These are phyloP conservation scores for Sclerotinia trifoliorum DNA, from an alignment of 2,329 filamentous ascomycete species.

Conservation along the genomic window DNA sequence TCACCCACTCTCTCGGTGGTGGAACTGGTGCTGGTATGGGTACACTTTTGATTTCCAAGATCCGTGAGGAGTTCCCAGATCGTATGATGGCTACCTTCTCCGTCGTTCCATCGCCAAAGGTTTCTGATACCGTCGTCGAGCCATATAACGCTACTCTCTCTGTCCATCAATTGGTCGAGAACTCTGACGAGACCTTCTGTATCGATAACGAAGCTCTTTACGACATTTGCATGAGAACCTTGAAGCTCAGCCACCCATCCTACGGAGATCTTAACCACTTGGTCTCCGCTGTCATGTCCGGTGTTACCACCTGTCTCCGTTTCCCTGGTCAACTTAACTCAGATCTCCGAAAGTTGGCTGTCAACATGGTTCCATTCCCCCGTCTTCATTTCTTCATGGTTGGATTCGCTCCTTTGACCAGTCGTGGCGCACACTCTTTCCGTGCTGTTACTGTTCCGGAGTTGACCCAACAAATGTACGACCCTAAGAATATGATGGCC, in stretches of 20 bases:
- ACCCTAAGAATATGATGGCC: conserved; percentile 99
- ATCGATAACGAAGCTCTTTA: conserved; percentile 99
- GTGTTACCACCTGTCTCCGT: conserved; percentile 96
- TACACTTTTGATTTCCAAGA: conserved; percentile 99
- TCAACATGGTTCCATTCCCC: conserved; percentile 99
- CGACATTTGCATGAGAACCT: conserved; percentile 99
- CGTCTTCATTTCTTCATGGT: conserved; percentile 99
- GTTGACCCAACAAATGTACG: conserved; percentile 99
- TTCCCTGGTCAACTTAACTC: conserved; percentile 99
- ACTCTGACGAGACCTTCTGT: conserved; percentile 99
- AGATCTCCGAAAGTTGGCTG: conserved; percentile 97
- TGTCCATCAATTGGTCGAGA: conserved; percentile 98
- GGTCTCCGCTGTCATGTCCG: conserved; percentile 99
- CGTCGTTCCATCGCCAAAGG: conserved; percentile 97
- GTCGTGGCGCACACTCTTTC: conserved; percentile 89
- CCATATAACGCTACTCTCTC: conserved; percentile 99
- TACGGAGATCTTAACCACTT: conserved; percentile 99
- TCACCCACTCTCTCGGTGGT: conserved; percentile 99
- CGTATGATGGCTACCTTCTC: conserved; percentile 99
- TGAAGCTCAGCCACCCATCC: conserved; percentile 97
- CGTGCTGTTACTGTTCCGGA: conserved; percentile 96
- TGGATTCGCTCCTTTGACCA: conserved; percentile 97
- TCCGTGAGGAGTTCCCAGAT: conserved; percentile 99
- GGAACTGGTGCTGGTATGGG: conserved; percentile 99
- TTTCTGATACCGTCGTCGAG: conserved; percentile 99